A percentile compares a stretch with the other conserved stretches of the same genome.
These are phyloP conservation scores for Rhizopus stolonifer DNA, from an alignment of 371 early-diverging fungal species.

Conservation along the genomic window DNA sequence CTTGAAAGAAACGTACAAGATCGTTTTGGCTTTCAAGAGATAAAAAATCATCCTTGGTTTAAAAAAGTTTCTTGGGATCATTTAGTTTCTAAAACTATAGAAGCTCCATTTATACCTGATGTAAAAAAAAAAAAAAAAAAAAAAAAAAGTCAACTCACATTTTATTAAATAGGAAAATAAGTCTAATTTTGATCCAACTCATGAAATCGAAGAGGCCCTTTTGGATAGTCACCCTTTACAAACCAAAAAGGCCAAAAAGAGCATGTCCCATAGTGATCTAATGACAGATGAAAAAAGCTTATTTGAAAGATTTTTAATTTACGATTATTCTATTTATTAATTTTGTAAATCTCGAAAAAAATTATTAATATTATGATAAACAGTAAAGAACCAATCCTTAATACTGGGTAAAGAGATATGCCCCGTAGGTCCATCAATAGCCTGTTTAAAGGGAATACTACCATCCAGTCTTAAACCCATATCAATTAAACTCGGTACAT, in stretches of 20 bases:
- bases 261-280: too few species aligned
- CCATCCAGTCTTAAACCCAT: background rate
- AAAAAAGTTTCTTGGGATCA: slow-evolving; percentile 56
- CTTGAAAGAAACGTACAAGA: slow-evolving; percentile 56
- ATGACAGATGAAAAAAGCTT: too few species aligned
- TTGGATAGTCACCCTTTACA: slow-evolving; percentile 69
- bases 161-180: slow-evolving; percentile 49
- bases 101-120: slow-evolving; percentile 72
- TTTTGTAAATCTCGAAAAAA: too few species aligned
- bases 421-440: slow-evolving; percentile 5
- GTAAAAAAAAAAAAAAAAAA: slow-evolving; percentile 20
- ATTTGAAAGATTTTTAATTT: too few species aligned
- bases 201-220: slow-evolving; percentile 92
- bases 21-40: slow-evolving; percentile 51
- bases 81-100: slow-evolving; percentile 51
- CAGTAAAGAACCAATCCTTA: background rate
- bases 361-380: too few species aligned
- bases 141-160: background rate
- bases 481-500: too few species aligned
- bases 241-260: too few species aligned
- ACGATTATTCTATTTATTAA: too few species aligned
- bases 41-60: slow-evolving; percentile 67
- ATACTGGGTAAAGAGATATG: slow-evolving; percentile 5
- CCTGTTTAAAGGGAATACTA: background rate
- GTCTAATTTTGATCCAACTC: slow-evolving; percentile 92